Conservation (phyloP, 805 yeast genomes). For the Nakazawaea pomicola region DNA sequence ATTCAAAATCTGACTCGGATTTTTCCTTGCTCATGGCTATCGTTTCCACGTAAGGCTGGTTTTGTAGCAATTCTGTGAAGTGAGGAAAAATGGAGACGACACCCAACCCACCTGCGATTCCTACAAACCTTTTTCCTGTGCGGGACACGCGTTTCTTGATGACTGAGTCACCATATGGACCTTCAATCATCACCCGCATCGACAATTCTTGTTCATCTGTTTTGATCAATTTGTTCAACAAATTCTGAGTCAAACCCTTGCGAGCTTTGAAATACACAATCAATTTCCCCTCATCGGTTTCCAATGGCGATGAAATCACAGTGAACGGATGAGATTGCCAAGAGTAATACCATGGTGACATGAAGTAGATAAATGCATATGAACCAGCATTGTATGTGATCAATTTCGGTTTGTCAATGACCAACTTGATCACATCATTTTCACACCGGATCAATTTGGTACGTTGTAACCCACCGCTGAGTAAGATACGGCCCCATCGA, state of each 20-base stretch:
- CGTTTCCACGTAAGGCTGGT: not conserved
- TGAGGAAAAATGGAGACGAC: constrained; percentile 17
- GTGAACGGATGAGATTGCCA: constrained; percentile 79
- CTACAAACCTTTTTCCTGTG: constrained; percentile 11
- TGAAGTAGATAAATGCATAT: constrained; percentile 49
- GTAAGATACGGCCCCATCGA: constrained; percentile 28
- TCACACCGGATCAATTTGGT: constrained; percentile 13
- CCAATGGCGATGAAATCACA: constrained; percentile 33
- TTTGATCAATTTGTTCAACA: constrained; percentile 3
- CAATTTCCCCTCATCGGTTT: constrained; percentile 25
- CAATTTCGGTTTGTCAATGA: constrained; percentile 17
- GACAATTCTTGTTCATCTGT: constrained; percentile 11
- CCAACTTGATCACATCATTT: constrained; percentile 17
- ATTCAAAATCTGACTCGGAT: too few species aligned
- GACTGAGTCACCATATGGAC: constrained; percentile 52
- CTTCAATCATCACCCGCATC: constrained; percentile 44
- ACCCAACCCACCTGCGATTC: constrained; percentile 22
- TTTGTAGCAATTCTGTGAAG: constrained; percentile 11
- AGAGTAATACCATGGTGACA: constrained; percentile 35
- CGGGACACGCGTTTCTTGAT: not conserved
- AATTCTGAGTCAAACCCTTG: constrained; percentile 44
- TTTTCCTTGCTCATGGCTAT: not conserved
- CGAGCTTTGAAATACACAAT: constrained; percentile 40
- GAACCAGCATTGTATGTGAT: constrained; percentile 41
- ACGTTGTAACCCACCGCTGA: constrained; percentile 20